phyloP scores from a whole-genome alignment of 2,329 filamentous ascomycete species.

The Paracamarosporium sp. region DNA sequence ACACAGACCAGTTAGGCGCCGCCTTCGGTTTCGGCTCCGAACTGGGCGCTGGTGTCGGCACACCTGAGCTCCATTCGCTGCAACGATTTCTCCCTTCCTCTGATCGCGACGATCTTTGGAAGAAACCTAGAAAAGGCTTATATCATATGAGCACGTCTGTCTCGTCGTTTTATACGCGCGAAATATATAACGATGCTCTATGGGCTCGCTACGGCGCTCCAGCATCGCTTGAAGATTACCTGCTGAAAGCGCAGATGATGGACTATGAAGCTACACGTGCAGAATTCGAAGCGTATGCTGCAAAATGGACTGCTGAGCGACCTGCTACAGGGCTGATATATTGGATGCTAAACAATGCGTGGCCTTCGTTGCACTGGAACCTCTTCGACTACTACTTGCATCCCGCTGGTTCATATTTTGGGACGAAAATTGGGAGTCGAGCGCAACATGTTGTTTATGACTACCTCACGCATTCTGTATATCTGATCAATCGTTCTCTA shows the following conservation, averaged over 20 bases:
- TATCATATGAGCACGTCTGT: constrained; percentile 67
- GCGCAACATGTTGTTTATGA: constrained; percentile 64
- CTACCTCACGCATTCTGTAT: constrained; percentile 54
- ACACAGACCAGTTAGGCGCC: constrained; percentile 59
- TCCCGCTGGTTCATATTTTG: constrained; percentile 65
- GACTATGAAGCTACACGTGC: constrained; percentile 70
- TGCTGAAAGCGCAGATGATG: constrained; percentile 66
- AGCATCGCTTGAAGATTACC: constrained; percentile 62
- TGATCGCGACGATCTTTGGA: constrained; percentile 66
- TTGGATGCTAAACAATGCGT: constrained; percentile 72
- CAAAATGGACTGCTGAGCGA: constrained; percentile 57
- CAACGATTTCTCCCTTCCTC: constrained; percentile 58
- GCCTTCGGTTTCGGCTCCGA: constrained; percentile 71
- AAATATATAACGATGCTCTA: constrained; percentile 65
- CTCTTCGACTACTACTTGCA: constrained; percentile 69
- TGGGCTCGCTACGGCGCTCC: constrained; percentile 61
- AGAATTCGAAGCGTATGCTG: constrained; percentile 64
- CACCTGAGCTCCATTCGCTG: constrained; percentile 63
- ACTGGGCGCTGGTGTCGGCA: constrained; percentile 67
- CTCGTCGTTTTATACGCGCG: constrained; percentile 63
- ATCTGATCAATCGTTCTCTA: constrained; percentile 63
- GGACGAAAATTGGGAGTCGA: constrained; percentile 60
- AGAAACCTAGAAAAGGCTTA: constrained; percentile 56
- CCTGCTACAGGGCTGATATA: constrained; percentile 69
- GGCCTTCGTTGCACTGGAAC: constrained; percentile 71